A percentile compares a stretch with the other conserved stretches of the same genome.
Conservation (phyloP, 1,284 basidiomycete species). For the Apiotrichum akiyoshidainum region DNA sequence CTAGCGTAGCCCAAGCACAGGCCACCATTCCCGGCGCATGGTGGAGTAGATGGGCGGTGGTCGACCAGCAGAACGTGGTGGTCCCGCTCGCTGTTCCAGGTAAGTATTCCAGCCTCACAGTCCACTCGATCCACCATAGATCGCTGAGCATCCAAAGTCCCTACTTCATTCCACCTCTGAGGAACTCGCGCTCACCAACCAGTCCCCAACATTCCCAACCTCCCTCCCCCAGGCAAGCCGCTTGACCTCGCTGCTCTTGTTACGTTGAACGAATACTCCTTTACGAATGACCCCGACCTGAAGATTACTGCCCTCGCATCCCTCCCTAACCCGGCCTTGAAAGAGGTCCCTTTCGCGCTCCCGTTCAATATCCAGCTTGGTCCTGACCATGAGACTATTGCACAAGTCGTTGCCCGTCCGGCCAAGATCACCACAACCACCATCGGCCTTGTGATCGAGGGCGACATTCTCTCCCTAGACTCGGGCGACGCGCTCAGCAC, state of each 20-base stretch:
- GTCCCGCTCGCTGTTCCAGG: slow-evolving; percentile 34
- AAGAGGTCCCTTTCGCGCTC: slow-evolving; percentile 36
- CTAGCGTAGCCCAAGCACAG: slow-evolving; percentile 26
- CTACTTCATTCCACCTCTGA: slow-evolving; percentile 11
- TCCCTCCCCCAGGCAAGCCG: slow-evolving; percentile 39
- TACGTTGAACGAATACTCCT: slow-evolving; percentile 36
- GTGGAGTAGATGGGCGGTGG: slow-evolving; percentile 27
- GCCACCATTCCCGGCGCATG: slow-evolving; percentile 26
- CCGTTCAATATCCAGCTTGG: slow-evolving; percentile 42
- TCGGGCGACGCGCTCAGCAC: slow-evolving; percentile 23
- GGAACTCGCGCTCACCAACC: slow-evolving; percentile 3
- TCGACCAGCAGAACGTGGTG: slow-evolving; percentile 28
- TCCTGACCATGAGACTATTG: slow-evolving; percentile 27
- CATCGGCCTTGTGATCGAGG: slow-evolving; percentile 34
- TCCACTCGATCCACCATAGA: neutral
- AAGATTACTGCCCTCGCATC: slow-evolving; percentile 35
- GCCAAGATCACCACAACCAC: slow-evolving; percentile 15
- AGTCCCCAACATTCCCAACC: slow-evolving; percentile 44
- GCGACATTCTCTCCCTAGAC: slow-evolving; percentile 29
- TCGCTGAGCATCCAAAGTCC: slow-evolving; percentile 10
- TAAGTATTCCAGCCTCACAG: slow-evolving; percentile 23
- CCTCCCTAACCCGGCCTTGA: slow-evolving; percentile 33
- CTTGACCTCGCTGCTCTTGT: slow-evolving; percentile 43
- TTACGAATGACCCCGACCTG: slow-evolving; percentile 29
- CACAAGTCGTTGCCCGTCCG: slow-evolving; percentile 33